phyloP scores from a whole-genome alignment of 495 filamentous ascomycete species.

The Pyronema domesticum region DNA sequence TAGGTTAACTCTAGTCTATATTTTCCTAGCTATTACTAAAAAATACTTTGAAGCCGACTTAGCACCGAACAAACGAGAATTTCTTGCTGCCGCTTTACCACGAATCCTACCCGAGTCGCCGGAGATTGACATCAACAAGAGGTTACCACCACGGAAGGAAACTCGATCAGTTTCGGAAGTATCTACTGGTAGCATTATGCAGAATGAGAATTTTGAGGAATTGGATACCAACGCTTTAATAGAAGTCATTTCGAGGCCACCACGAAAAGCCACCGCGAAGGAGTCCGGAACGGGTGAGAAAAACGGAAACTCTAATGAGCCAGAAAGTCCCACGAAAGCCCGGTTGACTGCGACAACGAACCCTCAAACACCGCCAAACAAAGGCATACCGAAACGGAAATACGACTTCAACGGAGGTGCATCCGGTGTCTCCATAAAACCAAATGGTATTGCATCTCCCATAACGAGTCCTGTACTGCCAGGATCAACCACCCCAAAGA shows the following conservation, averaged over 20 bases:
- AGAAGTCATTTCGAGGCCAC: neutral
- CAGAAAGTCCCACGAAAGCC: neutral
- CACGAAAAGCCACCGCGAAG: neutral
- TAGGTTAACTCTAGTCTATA: too few species aligned
- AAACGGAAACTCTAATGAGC: neutral
- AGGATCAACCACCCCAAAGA: neutral
- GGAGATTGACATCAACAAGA: neutral
- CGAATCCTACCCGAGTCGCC: neutral
- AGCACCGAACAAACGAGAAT: too few species aligned
- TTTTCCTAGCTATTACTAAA: too few species aligned
- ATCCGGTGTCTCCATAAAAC: neutral
- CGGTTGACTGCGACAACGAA: neutral
- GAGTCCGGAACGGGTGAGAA: neutral
- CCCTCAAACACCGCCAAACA: constrained; percentile 2
- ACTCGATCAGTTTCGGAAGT: neutral
- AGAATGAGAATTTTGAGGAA: neutral
- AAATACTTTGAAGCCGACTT: too few species aligned
- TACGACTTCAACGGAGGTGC: neutral
- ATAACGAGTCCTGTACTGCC: neutral
- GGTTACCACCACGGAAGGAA: neutral
- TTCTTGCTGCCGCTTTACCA: too few species aligned
- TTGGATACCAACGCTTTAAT: neutral
- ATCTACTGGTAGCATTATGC: neutral
- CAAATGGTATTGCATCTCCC: neutral
- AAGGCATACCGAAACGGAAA: neutral